Conservation (phyloP, 768 basidiomycete genomes). For the Tricholoma saponaceum region DNA sequence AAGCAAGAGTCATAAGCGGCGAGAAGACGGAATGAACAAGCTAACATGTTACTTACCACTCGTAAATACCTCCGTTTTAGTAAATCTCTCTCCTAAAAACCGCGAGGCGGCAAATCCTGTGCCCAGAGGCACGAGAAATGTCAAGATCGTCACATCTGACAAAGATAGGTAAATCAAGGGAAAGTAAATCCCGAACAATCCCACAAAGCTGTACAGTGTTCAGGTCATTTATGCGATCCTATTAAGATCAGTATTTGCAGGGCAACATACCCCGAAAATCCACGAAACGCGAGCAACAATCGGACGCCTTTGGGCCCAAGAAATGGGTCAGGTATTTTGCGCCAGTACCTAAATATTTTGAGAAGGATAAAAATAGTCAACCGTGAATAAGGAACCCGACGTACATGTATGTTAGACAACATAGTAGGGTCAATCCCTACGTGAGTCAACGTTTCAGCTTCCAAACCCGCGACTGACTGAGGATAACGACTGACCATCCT, state of each 20-base stretch:
- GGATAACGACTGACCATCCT: constrained; percentile 9
- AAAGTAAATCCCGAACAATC: constrained; percentile 45
- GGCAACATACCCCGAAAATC: constrained; percentile 51
- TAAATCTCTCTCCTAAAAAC: constrained; percentile 59
- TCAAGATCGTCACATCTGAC: constrained; percentile 73
- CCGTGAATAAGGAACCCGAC: not conserved
- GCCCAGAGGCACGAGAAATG: constrained; percentile 67
- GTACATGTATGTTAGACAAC: constrained; percentile 53
- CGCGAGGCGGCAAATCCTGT: constrained; percentile 60
- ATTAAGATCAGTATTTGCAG: not conserved
- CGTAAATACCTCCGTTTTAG: constrained; percentile 49
- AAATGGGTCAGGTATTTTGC: constrained; percentile 46
- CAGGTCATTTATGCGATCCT: not conserved
- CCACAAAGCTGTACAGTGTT: constrained; percentile 52
- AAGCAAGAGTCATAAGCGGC: not conserved
- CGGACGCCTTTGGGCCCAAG: constrained; percentile 70
- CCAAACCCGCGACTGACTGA: no score
- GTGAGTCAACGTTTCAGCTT: not conserved
- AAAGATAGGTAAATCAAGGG: constrained; percentile 72
- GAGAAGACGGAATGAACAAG: not conserved
- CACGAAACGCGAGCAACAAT: constrained; percentile 49
- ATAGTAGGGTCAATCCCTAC: constrained; percentile 22
- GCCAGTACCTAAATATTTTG: not conserved
- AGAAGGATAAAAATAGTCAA: not conserved
- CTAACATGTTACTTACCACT: constrained; percentile 27